Conservation (phyloP, 1,139 yeast genomes). For the Magnusiomyces magnusii region DNA sequence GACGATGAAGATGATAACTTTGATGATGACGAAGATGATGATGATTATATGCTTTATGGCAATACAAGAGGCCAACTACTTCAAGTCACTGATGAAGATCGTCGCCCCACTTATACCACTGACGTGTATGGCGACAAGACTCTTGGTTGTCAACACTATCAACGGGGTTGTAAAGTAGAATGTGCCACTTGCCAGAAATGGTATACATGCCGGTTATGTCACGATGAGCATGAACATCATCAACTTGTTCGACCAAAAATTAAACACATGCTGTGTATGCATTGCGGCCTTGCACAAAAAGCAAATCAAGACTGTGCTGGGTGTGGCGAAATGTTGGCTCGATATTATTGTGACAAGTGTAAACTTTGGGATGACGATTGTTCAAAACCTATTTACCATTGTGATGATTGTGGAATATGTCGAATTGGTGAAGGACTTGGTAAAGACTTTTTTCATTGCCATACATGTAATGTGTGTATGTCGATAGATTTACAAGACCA, state of each 20-base stretch:
- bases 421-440: conserved; percentile 82
- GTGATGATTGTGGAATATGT: conserved; percentile 89
- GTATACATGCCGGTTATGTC: conserved; percentile 82
- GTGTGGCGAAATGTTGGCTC: conserved; percentile 62
- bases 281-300: conserved; percentile 64
- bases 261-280: conserved; percentile 69
- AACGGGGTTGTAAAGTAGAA: conserved; percentile 73
- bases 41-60: conserved; percentile 32
- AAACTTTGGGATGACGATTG: conserved; percentile 69
- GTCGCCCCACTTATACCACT: conserved; percentile 43
- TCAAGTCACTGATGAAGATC: conserved; percentile 44
- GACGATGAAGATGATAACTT: conserved; percentile 48
- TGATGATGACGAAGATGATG: conserved; percentile 30
- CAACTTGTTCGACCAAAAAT: conserved; percentile 57
- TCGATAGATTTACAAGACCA: conserved; percentile 68
- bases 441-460: conserved; percentile 85
- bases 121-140: conserved; percentile 33
- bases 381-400: conserved; percentile 77
- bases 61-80: too few relatives aligned
- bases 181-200: conserved; percentile 69
- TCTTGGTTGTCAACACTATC: conserved; percentile 79
- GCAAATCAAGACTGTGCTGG: conserved; percentile 62
- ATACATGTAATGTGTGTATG: conserved; percentile 84
- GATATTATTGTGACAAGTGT: conserved; percentile 71
- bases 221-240: conserved; percentile 58